These are phyloP conservation scores for Cercospora berteroae DNA, from an alignment of 2,329 filamentous ascomycete species.

Conservation along the genomic window DNA sequence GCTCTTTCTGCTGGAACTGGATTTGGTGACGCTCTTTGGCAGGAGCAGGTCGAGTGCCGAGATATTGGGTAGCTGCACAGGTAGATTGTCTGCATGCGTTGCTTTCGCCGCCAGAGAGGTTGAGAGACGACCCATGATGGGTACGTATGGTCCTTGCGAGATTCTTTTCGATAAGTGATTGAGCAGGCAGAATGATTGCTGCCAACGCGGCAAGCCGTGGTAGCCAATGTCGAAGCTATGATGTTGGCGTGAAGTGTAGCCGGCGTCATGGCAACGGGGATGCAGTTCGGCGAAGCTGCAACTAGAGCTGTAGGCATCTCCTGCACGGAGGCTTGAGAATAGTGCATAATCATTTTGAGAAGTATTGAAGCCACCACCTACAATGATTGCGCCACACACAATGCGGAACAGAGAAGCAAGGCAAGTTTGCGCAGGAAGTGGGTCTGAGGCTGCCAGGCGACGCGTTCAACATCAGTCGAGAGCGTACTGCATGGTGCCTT, in stretches of 20 bases:
- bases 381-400: neutral
- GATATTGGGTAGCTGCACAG: conserved; percentile 29
- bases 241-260: neutral
- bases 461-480: neutral
- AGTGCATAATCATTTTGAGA: neutral
- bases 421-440: neutral
- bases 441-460: neutral
- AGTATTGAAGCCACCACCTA: neutral
- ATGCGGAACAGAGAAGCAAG: neutral
- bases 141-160: neutral
- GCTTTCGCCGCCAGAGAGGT: conserved; percentile 32
- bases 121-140: conserved; percentile 32
- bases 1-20: conserved; percentile 15
- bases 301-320: neutral
- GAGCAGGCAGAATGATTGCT: no score
- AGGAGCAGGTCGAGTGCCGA: conserved; percentile 36
- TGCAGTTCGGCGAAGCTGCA: neutral
- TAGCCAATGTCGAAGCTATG: neutral
- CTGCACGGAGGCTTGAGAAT: neutral
- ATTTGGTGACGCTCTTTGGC: conserved; percentile 18
- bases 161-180: neutral
- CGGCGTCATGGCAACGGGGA: neutral
- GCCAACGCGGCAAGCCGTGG: no score
- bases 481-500: neutral
- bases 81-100: conserved; percentile 32